Evolutionary conservation across 2,329 filamentous ascomycete species (phyloP), one percentile per base, ranked within the genome.

Genomic region (Ophiostoma fasciatum): DNA sequence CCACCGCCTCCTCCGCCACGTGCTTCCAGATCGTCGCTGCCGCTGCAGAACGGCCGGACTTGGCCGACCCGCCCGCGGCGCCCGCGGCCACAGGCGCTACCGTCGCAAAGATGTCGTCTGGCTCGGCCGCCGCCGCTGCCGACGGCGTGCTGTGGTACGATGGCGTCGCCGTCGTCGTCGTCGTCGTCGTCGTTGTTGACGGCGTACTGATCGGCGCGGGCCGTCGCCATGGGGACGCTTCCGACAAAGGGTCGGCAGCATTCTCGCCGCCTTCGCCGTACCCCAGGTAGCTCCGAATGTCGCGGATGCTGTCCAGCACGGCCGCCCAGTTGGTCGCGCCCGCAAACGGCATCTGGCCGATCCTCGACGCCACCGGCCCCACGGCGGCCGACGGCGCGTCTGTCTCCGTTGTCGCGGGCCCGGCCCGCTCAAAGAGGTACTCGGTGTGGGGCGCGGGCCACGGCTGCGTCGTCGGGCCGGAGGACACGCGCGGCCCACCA

Each of bases 311-410:
- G 27, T 61, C 55, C 5, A 63, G 56, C 18, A 64, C 45, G 1
- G 60, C 53, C 4, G 55, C 48, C 57, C 59, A 64, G 25, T 58
- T 56, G 4, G 60, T 62, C 4, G 53, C 50, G 0, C 57, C 59
- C 12, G 54, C 51, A 31, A 59, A 62, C 7, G 42, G 42, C 3
- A 36, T 33, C 26, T 43, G 32, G 17, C 33, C 43, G 12, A 40
- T 28, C 23, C 43, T 28, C 10, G n/a, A 15, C 2, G 34, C 11
- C 29, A 40, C 37, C 21, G 13, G 33, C n/a, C 12, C 20, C 7
- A 28, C 7, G 10, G 29, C 3, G 11, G 30, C 7, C 9, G 25
- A 8, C n/a, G 27, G 31, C 12, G 19, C 32, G 3, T 15, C 29
- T 7, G 28, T 14, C 4, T 32, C 35, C 4, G 29, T 29, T n/a